These are phyloP conservation scores for Cryphonectria japonica DNA, from an alignment of 2,329 filamentous ascomycete genomes.

Conservation along the genomic window DNA sequence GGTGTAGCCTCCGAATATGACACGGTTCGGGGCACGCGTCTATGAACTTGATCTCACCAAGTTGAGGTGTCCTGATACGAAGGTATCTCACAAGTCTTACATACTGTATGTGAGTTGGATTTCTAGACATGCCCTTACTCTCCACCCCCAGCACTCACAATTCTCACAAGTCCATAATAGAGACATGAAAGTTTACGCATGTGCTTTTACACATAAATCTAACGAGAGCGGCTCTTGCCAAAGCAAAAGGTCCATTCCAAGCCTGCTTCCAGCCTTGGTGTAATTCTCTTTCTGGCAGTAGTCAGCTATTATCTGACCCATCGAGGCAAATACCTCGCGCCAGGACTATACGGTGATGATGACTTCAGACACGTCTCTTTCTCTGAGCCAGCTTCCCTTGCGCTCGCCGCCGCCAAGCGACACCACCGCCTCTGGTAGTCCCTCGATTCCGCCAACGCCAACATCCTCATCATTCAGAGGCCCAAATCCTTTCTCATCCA, in stretches of 20 bases:
- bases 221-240: background rate
- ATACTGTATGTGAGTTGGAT: background rate
- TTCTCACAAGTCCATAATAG: background rate
- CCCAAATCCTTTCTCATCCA: slow-evolving; percentile 73
- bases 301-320: background rate
- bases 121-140: background rate
- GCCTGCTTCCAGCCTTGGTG: background rate
- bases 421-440: slow-evolving; percentile 32
- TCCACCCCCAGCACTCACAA: background rate
- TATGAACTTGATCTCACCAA: background rate
- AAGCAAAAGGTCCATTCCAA: background rate
- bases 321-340: background rate
- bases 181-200: background rate
- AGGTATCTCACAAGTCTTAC: background rate
- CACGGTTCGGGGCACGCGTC: background rate
- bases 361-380: slow-evolving; percentile 25
- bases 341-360: slow-evolving; percentile 20
- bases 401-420: slow-evolving; percentile 17
- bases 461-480: slow-evolving; percentile 43
- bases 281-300: background rate
- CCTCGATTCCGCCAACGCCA: slow-evolving; percentile 39
- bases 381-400: slow-evolving; percentile 31
- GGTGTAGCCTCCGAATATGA: slow-evolving; percentile 1
- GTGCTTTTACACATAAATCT: background rate
- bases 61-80: background rate